phyloP scores from a whole-genome alignment of 208 protist species.

The Acanthamoeba sp. region DNA sequence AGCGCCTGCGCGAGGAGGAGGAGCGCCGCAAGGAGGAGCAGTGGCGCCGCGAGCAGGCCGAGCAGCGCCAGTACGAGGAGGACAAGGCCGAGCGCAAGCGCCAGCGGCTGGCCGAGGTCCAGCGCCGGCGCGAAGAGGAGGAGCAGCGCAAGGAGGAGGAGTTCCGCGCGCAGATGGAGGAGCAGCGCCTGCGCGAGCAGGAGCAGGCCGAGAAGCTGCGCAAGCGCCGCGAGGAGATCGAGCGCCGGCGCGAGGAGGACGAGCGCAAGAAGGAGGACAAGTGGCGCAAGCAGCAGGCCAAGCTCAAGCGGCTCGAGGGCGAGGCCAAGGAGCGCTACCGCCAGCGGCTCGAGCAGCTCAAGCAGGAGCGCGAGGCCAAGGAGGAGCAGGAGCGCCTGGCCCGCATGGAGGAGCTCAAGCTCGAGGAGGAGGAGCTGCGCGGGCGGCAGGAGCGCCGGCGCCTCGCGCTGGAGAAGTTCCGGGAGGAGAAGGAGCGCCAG shows the following conservation, averaged over 20 bases:
- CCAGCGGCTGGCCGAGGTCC: constrained; percentile 1
- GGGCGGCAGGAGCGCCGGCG: background rate
- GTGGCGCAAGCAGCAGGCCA: constrained; percentile 50
- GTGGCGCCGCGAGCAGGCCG: constrained; percentile 23
- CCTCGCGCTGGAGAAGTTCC: background rate
- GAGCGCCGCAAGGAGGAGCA: constrained; percentile 54
- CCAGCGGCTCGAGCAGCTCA: constrained; percentile 4
- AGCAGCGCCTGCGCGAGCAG: constrained; percentile 41
- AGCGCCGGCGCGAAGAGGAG: constrained; percentile 6
- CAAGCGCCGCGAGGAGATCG: background rate
- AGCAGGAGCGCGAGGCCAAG: constrained; percentile 13
- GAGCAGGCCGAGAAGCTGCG: background rate
- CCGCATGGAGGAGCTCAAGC: constrained; percentile 68
- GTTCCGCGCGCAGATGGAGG: background rate
- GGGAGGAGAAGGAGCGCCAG: constrained; percentile 26
- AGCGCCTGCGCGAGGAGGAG: background rate
- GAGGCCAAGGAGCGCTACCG: constrained; percentile 12
- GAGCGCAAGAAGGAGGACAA: constrained; percentile 24
- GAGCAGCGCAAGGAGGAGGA: constrained; percentile 40
- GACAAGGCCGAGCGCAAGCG: constrained; percentile 2
- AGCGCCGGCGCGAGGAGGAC: background rate
- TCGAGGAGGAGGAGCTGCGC: constrained; percentile 45
- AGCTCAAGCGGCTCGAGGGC: constrained; percentile 43
- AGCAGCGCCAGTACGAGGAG: constrained; percentile 25
- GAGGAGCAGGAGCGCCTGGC: constrained; percentile 29